Base-by-base conservation (phyloP, 2,329 filamentous ascomycete species). In the Pseudofabraea citricarpa region DNA sequence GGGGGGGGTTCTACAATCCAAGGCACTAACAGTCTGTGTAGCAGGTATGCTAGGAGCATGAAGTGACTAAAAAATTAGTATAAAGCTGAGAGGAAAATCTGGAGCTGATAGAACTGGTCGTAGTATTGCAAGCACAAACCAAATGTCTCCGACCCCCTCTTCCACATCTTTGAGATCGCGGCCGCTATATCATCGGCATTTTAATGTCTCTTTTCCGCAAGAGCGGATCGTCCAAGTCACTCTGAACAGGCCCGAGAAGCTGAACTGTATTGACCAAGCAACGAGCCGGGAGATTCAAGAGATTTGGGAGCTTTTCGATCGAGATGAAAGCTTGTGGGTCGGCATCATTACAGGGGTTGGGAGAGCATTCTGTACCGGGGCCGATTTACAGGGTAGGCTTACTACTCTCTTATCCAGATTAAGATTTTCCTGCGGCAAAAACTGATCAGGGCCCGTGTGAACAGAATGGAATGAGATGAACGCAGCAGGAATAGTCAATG, bases 351-450 rank as follows among this genome's bases (percentile, higher is more conserved):
- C 81, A 2, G 81, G 81, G 19, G 63, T 67, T 0, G 81, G 78
- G 1, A 67, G 77, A 21, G 79, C 80, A 0, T 85, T 85, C 53
- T 85, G 79, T 58, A 77, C 80, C 1, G 81, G 81, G 18, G 79
- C 79, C 29, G 81, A 85, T 56, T 68, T 85, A 26, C 77, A 77
- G 60, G 79, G 48, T 50, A 41, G 32, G 36, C 15, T 23, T 15
- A 31, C 27, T 8, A n/a, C 82, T 62, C 81, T 77, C 77, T 13
- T 40, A 29, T 43, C 24, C 15, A 15, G 29, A 21, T 65, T 73
- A 46, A 59, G 9, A 29, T 8, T 8, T 13, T 27, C 8, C 24
- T 8, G 8, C 8, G 24, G 24, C 13, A n/a, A 44, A 33, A 50
- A 45, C 43, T 31, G 33, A 46, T 26, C 36, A 38, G 22, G 13